Evolutionary conservation across 306 rosid genomes (phyloP).

Genomic region (Luffa aegyptiaca): DNA sequence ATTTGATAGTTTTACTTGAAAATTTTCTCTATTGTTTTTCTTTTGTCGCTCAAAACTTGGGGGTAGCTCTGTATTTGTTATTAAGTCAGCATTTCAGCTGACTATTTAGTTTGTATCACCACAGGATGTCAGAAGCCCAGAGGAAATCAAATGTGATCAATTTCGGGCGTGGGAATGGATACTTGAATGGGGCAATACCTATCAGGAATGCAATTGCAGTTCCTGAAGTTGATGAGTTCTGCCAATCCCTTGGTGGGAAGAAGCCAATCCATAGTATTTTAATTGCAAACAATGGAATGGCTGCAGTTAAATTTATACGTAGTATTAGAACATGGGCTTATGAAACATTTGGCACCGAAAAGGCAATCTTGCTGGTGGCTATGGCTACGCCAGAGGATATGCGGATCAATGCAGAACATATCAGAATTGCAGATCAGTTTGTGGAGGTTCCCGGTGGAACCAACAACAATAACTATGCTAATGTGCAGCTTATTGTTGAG

Average conservation of each 20-base stretch:
- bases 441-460: conserved; percentile 99
- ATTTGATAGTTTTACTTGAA: conserved; percentile 1
- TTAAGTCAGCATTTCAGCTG: not conserved
- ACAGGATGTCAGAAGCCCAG: conserved; percentile 50
- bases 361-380: conserved; percentile 92
- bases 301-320: conserved; percentile 95
- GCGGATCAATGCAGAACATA: conserved; percentile 99
- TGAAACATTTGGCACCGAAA: conserved; percentile 91
- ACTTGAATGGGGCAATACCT: conserved; percentile 36
- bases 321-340: conserved; percentile 95
- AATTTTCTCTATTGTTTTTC: not conserved
- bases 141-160: conserved; percentile 35
- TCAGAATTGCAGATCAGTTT: conserved; percentile 98
- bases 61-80: not conserved
- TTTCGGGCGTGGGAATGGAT: conserved; percentile 47
- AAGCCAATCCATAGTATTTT: conserved; percentile 92
- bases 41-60: not conserved
- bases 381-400: conserved; percentile 99
- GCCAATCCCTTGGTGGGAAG: conserved; percentile 83
- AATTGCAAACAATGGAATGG: conserved; percentile 99
- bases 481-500: conserved; percentile 96
- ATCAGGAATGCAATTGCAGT: conserved; percentile 57
- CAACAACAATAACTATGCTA: conserved; percentile 96
- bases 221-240: conserved; percentile 66
- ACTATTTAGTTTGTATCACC: not conserved